Base-by-base conservation (phyloP, 2,329 filamentous ascomycete genomes). In the Aureobasidium sp. region DNA sequence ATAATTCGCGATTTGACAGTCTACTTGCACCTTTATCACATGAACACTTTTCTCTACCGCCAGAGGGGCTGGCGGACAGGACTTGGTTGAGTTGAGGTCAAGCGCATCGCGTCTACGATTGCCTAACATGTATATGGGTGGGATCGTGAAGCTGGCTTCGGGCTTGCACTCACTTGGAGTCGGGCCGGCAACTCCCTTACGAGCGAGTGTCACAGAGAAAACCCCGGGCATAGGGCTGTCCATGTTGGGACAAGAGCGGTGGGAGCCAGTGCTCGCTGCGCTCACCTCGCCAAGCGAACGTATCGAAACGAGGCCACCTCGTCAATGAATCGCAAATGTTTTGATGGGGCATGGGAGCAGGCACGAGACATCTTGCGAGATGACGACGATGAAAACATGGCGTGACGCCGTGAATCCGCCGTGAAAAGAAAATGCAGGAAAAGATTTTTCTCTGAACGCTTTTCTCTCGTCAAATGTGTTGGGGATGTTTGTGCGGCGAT, bases 391-490 rank as follows among this genome's bases (percentile, higher is more conserved):
- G 52, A 37, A 42, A 32, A 15, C 34, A 59, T 49, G 45, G 55
- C 45, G 45, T 59, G 57, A 59, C 45, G 45, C 57, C 57, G 57
- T 59, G 45, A 50, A 59, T 59, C n/a, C 57, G 57, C 57, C 57
- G 57, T 21, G 57, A 50, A 50, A 59, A 50, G 34, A 50, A 42
- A 50, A 42, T 34, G 57, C 25, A 59, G 29, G 21, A 42, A 42
- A 42, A 34, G 36, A 42, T 49, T 59, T 59, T 50, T 41, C 30
- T 34, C 21, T 21, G 57, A 59, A 50, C 57, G 57, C 45, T 42
- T 36, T 25, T 13, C 34, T 50, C 27, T 50, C 45, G 25, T 49
- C 13, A 42, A 59, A 30, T 50, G 57, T 59, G 57, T 59, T 59
- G 57, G 57, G 57, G 45, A 41, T 50, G 57, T 45, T 42, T 45